A percentile compares a stretch with the other conserved stretches of the same genome.
Evolutionary conservation across 1,139 yeast genomes (phyloP).

Genomic region (Schwanniomyces etchellsii): DNA sequence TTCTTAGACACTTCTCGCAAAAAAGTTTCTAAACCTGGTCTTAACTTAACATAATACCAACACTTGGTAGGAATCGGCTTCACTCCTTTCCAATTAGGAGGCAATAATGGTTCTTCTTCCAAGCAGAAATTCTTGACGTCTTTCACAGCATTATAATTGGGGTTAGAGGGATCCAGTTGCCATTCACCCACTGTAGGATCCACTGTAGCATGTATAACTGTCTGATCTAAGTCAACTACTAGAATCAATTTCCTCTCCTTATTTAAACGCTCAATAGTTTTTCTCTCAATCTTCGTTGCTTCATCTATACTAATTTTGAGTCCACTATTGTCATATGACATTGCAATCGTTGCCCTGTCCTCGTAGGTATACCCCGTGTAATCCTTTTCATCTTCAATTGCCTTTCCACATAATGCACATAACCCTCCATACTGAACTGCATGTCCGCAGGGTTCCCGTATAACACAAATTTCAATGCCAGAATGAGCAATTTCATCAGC

Average conservation of each 20-base stretch:
- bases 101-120: conserved; percentile 66
- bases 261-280: conserved; percentile 56
- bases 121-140: conserved; percentile 75
- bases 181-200: conserved; percentile 97
- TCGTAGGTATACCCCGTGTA: conserved; percentile 69
- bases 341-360: conserved; percentile 77
- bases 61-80: conserved; percentile 54
- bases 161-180: conserved; percentile 82
- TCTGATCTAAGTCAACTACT: conserved; percentile 95
- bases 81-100: conserved; percentile 55
- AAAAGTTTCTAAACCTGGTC: conserved; percentile 82
- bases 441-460: conserved; percentile 85
- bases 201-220: conserved; percentile 95
- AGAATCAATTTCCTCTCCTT: conserved; percentile 67
- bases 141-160: conserved; percentile 77
- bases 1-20: conserved; percentile 54
- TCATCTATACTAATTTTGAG: conserved; percentile 79
- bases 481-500: conserved; percentile 58
- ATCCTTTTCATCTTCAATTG: conserved; percentile 77
- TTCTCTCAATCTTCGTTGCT: conserved; percentile 77
- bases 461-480: conserved; percentile 45
- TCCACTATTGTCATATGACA: conserved; percentile 89
- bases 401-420: conserved; percentile 89
- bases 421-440: conserved; percentile 94
- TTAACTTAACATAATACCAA: conserved; percentile 86